phyloP scores from a whole-genome alignment of 2,329 filamentous ascomycete genomes.

The Xylaria sp. region DNA sequence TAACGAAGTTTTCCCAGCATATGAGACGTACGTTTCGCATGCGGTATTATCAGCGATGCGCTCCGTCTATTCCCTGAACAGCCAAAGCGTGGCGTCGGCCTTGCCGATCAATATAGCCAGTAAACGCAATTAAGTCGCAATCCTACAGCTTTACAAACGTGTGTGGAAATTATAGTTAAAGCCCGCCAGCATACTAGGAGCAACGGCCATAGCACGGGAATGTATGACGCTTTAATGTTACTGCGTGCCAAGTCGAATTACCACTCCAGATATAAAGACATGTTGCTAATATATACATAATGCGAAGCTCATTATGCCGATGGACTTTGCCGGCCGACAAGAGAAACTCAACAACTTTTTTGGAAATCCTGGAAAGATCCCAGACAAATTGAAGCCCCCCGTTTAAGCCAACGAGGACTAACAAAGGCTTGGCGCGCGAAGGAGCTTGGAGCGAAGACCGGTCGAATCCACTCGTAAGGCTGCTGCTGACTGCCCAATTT shows the following conservation, averaged over 20 bases:
- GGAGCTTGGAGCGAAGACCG: constrained; percentile 21
- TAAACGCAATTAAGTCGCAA: constrained; percentile 35
- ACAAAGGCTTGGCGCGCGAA: constrained; percentile 33
- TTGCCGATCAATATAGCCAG: constrained; percentile 38
- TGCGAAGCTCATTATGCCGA: neutral
- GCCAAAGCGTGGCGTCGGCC: constrained; percentile 39
- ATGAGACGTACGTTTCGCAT: constrained; percentile 3
- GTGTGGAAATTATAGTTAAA: constrained; percentile 27
- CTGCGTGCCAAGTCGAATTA: neutral
- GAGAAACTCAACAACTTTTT: neutral
- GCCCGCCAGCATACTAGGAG: constrained; percentile 1
- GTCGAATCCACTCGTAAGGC: constrained; percentile 39
- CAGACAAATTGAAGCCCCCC: constrained; percentile 21
- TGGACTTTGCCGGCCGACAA: constrained; percentile 12
- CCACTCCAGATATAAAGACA: neutral
- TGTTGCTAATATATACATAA: neutral
- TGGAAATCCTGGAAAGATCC: constrained; percentile 17
- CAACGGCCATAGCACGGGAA: constrained; percentile 6
- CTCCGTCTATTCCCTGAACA: constrained; percentile 21
- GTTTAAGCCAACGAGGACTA: constrained; percentile 12
- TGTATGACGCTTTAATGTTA: neutral
- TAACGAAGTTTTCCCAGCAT: constrained; percentile 19
- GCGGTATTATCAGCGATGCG: constrained; percentile 4
- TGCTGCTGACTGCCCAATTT: constrained; percentile 36
- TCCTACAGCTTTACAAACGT: constrained; percentile 34